Evolutionary conservation across 345 rosid genomes (phyloP), one percentile per base, ranked within the genome.

Genomic region (Populus simonii): DNA sequence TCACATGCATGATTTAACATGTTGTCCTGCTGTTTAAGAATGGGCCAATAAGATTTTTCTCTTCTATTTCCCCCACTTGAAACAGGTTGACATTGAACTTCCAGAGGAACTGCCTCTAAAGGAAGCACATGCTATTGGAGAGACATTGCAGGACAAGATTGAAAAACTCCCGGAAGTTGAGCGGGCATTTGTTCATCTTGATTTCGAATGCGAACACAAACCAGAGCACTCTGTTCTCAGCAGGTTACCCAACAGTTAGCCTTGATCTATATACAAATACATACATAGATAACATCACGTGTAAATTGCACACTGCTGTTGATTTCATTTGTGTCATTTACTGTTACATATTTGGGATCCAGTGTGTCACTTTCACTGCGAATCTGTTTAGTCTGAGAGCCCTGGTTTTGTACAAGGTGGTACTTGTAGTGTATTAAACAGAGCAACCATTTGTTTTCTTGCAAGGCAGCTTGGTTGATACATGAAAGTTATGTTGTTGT

Each of bases 181-280:
- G 84, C 83, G 97, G 41, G 97, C 96, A 75, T 94, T 94, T 76
- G 98, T 94, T 70, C 98, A 94, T 89, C 88, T 94, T 5, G 98
- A 92, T 78, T 91, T 79, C 65, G 98, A 94, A 84, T 92, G 98
- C 16, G 91, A 89, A 27, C 97, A 94, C 79, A 94, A 92, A 80
- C 96, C 98, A 18, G 97, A 94, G 80, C 98, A 94, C 83, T 83
- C 89, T 13, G 81, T 94, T 74, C 89, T 90, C 59, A 90, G 55
- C 84, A 86, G 83, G 82, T 85, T 94, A 17, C 97, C 98, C 70
- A 84, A 76, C 65, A 92, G 71, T 69, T 76, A 77, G n/a, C 63
- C 71, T 33, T 67, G 10, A 22, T 7, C 59, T 20, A 20, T 20
- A 7, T 53, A 6, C 0, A 45, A 45, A 12, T 15, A 25, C 25